Evolutionary conservation across 805 yeast genomes (phyloP), one percentile per base, ranked within the genome.

Genomic region (Scheffersomyces amazonensis): DNA sequence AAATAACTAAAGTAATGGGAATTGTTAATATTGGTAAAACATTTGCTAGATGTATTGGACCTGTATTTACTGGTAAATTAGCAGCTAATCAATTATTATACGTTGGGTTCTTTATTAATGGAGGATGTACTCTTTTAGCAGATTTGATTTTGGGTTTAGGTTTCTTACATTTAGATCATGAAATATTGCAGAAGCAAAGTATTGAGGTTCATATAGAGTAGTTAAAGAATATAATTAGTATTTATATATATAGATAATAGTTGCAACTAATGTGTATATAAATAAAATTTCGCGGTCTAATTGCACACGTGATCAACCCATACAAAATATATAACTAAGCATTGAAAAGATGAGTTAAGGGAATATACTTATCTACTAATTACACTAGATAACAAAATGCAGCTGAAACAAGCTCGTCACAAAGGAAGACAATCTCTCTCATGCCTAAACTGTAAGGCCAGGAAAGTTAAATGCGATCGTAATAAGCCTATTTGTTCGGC

Each of bases 11-110:
- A 48, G 89, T 84, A 1, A 73, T 89, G 80, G 96, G 96, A 2
- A 68, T 85, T 1, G 96, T 89, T 8, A 89, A 88, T 53, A 80
- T 89, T 27, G 88, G 84, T 18, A 87, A 88, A 58, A 90, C 96
- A 1, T 72, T 86, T 46, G 95, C 95, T 0, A 71, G 95, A 43
- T 79, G 93, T 32, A 56, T 86, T 9, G 95, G 96, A 0, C 96
- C 96, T 1, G 51, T 78, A 3, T 75, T 85, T 50, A 84, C 95
- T 2, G 97, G 97, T 3, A 59, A 70, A 19, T 62, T 88, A 34
- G 93, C 95, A 0, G 71, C 72, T 18, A 46, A 50, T 8, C 71
- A 71, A 1, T 49, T 51, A 2, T 56, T 83, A 17, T 62, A 74
- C 62, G 47, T 65, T 28, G 77, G 84, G 21, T 83, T 73, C 41